Base-by-base conservation (phyloP, 106 monocot species). In the Dactylorhiza incarnata region DNA sequence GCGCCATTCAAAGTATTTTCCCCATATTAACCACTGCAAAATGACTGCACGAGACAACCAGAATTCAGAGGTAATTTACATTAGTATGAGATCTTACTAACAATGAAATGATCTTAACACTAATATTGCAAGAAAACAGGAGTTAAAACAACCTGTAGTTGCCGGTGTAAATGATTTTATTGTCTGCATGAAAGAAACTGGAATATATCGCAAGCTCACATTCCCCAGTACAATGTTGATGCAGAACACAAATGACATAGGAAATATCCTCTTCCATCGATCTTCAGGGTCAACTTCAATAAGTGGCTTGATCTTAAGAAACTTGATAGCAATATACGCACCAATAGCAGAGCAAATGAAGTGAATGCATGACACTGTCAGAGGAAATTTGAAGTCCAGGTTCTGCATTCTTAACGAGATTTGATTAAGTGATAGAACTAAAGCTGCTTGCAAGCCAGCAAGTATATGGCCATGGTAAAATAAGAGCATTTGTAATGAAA, bases 91-190 rank as follows among this genome's bases (percentile, higher is more conserved):
- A 50, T n/a, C 44, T 72, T 49, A 12, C 47, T 49, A 49, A 71
- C 22, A 49, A 52, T 68, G 9, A 65, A 77, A 52, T 51, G 46
- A 15, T 24, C 9, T 58, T 46, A 12, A 72, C 72, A 25, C 23
- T 48, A 47, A 9, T 58, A 78, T 24, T 56, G 26, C 6, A 67
- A 68, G n/a, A 73, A 24, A 66, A 67, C 44, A 65, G 68, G 25
- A 19, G 48, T 48, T 20, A 45, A 52, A 61, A 49, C 11, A 77
- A 95, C 95, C 95, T 87, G 95, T 96, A 20, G 95, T 96, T 46
- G 95, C 95, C 78, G 95, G 95, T 78, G 95, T 96, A 74, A 96
- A 93, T 45, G 95, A 96, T 75, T 96, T 96, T 66, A 96, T 96
- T 14, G 95, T 96, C 75, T 96, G 95, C 95, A 96, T 96, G 77